phyloP scores from a whole-genome alignment of 106 monocot genomes.

The Allium sativum region DNA sequence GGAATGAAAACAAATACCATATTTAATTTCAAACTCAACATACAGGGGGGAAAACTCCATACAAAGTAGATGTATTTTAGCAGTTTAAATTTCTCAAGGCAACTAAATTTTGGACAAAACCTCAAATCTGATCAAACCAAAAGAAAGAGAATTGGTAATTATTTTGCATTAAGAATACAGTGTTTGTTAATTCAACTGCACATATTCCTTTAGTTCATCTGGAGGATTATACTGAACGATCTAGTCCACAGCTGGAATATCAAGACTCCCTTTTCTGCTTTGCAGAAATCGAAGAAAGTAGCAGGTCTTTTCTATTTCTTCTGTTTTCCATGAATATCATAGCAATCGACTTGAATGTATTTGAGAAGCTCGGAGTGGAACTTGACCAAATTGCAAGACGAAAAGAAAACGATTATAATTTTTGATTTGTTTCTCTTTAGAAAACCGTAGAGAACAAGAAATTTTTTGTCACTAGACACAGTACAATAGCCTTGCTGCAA shows the following conservation, averaged over 20 bases:
- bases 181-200: too few species aligned
- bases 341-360: slow-evolving; percentile 63
- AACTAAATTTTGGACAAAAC: too few species aligned
- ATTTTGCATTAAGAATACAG: too few species aligned
- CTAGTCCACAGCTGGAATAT: slow-evolving; percentile 96
- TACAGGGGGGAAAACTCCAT: too few species aligned
- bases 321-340: slow-evolving; percentile 88
- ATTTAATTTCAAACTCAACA: too few species aligned
- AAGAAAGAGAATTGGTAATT: too few species aligned
- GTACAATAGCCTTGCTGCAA: slow-evolving; percentile 83
- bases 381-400: slow-evolving; percentile 85
- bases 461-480: slow-evolving; percentile 62
- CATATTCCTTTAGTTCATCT: slow-evolving; percentile 98
- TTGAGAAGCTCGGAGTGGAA: slow-evolving; percentile 74
- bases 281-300: slow-evolving; percentile 87
- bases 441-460: slow-evolving; percentile 78
- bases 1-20: too few species aligned
- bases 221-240: slow-evolving; percentile 98
- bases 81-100: too few species aligned
- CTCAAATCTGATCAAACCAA: too few species aligned
- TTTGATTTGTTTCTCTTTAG: slow-evolving; percentile 56
- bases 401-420: slow-evolving; percentile 96
- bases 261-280: slow-evolving; percentile 83
- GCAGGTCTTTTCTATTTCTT: slow-evolving; percentile 85
- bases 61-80: too few species aligned